Base-by-base conservation (phyloP, 306 rosid species). In the Fagus crenata region DNA sequence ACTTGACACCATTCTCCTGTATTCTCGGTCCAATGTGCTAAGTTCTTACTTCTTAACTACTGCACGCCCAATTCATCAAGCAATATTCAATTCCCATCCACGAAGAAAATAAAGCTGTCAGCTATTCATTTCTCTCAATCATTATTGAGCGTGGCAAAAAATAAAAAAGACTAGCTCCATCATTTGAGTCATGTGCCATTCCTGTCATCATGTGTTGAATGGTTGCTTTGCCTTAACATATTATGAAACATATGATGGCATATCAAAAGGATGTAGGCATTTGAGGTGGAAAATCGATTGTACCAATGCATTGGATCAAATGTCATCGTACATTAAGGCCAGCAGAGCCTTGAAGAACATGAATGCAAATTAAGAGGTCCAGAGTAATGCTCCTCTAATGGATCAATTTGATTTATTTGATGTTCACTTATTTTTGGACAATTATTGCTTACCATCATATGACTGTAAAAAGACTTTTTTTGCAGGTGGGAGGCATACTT, bases 101-200 rank as follows among this genome's bases (percentile, higher is more conserved):
- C 40, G 11, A 11, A 32, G 3, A 3, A 7, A 7, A 7, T 3
- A 39, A 14, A 49, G 73, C 37, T 75, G 68, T 40, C 84, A 69
- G 71, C 46, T 36, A n/a, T 67, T 67, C 71, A 39, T 67, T 39
- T 17, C 49, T 39, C 41, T 15, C 71, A 49, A 67, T 61, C 65
- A 81, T 71, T 35, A 70, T 81, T 36, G 60, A 22, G 76, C n/a
- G 75, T 6, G 71, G 65, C 51, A 36, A 51, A 61, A 41, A 39
- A 18, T 39, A 1, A 18, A 37, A 60, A 41, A 55, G 9, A 12
- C 35, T 5, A 32, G 4, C 55, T 72, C 82, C 56, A 72, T 79
- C 78, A 79, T 72, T 79, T 72, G 37, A 39, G 37, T 79, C 77
- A 40, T 32, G 64, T 79, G 73, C 13, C 49, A n/a, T 15, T 61